phyloP scores from a whole-genome alignment of 192 early-diverging fungal species.

The Phlyctochytrium arcticum region DNA sequence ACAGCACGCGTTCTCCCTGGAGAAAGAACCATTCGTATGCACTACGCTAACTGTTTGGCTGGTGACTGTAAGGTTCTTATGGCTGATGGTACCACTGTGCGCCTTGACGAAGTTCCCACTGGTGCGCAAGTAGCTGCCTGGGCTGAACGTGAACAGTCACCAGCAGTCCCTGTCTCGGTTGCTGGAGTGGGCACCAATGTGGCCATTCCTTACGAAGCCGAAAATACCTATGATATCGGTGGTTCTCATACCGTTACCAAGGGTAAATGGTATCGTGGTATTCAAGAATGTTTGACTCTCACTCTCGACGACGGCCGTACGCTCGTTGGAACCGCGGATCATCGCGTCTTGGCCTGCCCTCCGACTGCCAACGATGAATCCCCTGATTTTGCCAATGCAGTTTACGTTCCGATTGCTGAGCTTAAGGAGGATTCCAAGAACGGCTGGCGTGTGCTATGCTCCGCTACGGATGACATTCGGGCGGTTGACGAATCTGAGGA shows the following conservation, averaged over 20 bases:
- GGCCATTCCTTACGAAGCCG: not conserved
- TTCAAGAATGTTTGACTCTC: slow-evolving; percentile 11
- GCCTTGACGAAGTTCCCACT: slow-evolving; percentile 15
- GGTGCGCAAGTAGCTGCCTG: slow-evolving; percentile 9
- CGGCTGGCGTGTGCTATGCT: slow-evolving; percentile 7
- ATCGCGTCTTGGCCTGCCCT: slow-evolving; percentile 7
- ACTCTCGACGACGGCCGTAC: slow-evolving; percentile 6
- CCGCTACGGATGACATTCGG: slow-evolving; percentile 1
- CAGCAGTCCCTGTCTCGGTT: slow-evolving; percentile 7
- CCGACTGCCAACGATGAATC: slow-evolving; percentile 7
- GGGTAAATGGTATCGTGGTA: slow-evolving; percentile 8
- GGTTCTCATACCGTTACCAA: slow-evolving; percentile 11
- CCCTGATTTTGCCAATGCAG: slow-evolving; percentile 6
- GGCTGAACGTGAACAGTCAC: slow-evolving; percentile 2
- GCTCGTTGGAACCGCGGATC: slow-evolving; percentile 10
- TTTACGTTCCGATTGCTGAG: slow-evolving; percentile 7
- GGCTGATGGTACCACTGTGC: slow-evolving; percentile 14
- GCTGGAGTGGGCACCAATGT: slow-evolving; percentile 1
- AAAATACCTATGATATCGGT: slow-evolving; percentile 8
- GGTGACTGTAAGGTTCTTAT: slow-evolving; percentile 4
- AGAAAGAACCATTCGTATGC: slow-evolving; percentile 99
- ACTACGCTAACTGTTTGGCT: slow-evolving; percentile 78
- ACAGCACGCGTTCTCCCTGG: slow-evolving; percentile 90
- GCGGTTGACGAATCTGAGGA: slow-evolving; percentile 6
- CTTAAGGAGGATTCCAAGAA: slow-evolving; percentile 3